A percentile compares a stretch with the other conserved stretches of the same genome.
phyloP scores from a whole-genome alignment of 352 stramenopile species.

The Phytophthora cryptogea region DNA sequence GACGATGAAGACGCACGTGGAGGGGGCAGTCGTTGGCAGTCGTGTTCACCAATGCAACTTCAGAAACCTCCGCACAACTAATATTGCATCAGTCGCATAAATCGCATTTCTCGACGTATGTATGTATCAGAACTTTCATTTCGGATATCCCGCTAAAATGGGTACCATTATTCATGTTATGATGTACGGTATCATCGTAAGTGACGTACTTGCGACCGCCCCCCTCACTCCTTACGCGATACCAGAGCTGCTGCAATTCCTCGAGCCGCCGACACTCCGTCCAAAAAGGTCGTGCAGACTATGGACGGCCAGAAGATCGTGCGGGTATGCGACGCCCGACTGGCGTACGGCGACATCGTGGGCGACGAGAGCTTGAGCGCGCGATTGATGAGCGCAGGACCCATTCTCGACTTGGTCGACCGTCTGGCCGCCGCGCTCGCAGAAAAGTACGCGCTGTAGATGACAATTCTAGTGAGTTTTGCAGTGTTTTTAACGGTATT shows the following conservation, averaged over 20 bases:
- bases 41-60: constrained; percentile 10
- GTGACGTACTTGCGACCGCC: not conserved
- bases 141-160: not conserved
- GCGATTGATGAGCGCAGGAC: constrained; percentile 47
- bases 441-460: constrained; percentile 45
- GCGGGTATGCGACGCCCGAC: constrained; percentile 40
- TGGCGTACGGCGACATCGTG: constrained; percentile 56
- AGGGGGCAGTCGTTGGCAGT: not conserved
- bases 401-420: constrained; percentile 55
- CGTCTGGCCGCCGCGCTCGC: constrained; percentile 57
- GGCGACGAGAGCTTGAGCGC: constrained; percentile 50
- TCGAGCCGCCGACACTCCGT: constrained; percentile 12
- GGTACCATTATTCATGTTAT: not conserved
- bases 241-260: constrained; percentile 4
- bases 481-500: not conserved
- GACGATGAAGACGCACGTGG: not conserved
- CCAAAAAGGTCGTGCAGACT: constrained; percentile 27
- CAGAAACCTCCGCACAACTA: constrained; percentile 9
- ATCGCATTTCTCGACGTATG: not conserved
- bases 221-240: not conserved
- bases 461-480: not conserved
- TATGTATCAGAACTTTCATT: not conserved
- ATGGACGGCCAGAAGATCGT: constrained; percentile 33
- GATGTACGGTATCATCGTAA: not conserved
- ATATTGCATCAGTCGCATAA: not conserved